Conservation (phyloP, 1,284 basidiomycete genomes). For the Heliocybe sulcata region DNA sequence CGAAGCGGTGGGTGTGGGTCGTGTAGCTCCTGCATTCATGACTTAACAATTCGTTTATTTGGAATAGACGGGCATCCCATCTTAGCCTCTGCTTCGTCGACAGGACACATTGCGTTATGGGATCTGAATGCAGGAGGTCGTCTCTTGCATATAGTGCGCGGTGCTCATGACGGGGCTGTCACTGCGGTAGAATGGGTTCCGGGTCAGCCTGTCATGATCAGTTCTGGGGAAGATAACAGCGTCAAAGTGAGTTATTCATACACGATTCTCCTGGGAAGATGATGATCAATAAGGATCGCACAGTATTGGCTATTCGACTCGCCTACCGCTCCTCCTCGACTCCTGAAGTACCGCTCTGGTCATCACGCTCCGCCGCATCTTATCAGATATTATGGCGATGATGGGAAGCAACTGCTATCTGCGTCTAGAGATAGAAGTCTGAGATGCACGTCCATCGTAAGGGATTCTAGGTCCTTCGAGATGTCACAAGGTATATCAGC, state of each 20-base stretch:
- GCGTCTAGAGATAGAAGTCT: conserved; percentile 85
- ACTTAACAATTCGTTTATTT: conserved; percentile 4
- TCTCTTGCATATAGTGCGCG: conserved; percentile 76
- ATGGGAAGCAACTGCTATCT: conserved; percentile 91
- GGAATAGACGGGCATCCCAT: conserved; percentile 75
- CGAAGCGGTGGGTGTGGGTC: conserved; percentile 63
- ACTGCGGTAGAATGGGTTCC: conserved; percentile 84
- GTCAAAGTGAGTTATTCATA: conserved; percentile 61
- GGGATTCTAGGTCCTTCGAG: conserved; percentile 91
- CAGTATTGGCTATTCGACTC: conserved; percentile 99
- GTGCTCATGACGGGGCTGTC: conserved; percentile 82
- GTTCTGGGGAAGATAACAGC: conserved; percentile 88
- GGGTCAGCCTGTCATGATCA: conserved; percentile 84
- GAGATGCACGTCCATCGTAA: conserved; percentile 86
- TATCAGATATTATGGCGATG: conserved; percentile 92
- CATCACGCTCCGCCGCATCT: conserved; percentile 89
- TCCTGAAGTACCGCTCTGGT: conserved; percentile 90
- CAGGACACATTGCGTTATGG: conserved; percentile 86
- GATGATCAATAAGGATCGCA: too few relatives aligned
- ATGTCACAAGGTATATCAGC: conserved; percentile 76
- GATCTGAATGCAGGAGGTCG: conserved; percentile 80
- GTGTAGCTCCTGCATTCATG: neutral
- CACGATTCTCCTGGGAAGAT: neutral
- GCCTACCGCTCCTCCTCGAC: conserved; percentile 74
- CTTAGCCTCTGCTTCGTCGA: conserved; percentile 81